phyloP scores from a whole-genome alignment of 768 basidiomycete species.

The Coprinopsis marcescibilis region DNA sequence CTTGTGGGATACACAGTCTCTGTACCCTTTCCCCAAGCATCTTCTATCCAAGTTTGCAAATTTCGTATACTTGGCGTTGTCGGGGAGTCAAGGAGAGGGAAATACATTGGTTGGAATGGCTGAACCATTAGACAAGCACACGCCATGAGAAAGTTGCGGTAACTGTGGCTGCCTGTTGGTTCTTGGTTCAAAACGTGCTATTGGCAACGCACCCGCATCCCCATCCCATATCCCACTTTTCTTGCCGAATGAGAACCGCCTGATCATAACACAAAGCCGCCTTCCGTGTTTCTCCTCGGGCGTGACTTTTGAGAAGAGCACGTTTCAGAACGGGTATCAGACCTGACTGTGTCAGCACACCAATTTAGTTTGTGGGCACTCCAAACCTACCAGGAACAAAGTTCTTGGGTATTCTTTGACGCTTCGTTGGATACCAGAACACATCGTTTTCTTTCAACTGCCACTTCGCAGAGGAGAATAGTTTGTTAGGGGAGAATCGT shows the following conservation, averaged over 20 bases:
- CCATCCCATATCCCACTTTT: conserved; percentile 62
- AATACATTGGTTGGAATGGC: conserved; percentile 53
- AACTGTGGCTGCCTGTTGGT: conserved; percentile 43
- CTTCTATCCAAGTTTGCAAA: conserved; percentile 74
- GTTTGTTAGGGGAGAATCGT: conserved; percentile 14
- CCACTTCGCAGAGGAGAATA: conserved; percentile 7
- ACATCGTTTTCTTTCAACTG: conserved; percentile 33
- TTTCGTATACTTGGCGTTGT: conserved; percentile 64
- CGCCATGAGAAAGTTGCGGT: conserved; percentile 79
- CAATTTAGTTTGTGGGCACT: too few relatives aligned
- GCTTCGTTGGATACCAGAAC: conserved; percentile 60
- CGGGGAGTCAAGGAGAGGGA: conserved; percentile 50
- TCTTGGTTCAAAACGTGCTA: conserved; percentile 1
- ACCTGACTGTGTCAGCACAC: conserved; percentile 36
- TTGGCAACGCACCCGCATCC: conserved; percentile 61
- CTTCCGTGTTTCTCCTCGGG: conserved; percentile 40
- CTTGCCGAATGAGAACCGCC: conserved; percentile 52
- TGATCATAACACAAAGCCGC: conserved; percentile 62
- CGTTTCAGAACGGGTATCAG: conserved; percentile 59
- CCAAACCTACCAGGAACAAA: conserved; percentile 69
- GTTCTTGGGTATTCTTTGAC: conserved; percentile 40
- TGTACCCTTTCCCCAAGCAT: conserved; percentile 69
- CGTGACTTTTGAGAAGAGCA: conserved; percentile 46
- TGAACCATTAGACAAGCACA: conserved; percentile 72
- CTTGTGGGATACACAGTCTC: background rate